Percentiles rank a stretch among this genome's conserved stretches.
Evolutionary conservation across 1,284 basidiomycete species (phyloP).

Genomic region (Ganoderma multipileum): DNA sequence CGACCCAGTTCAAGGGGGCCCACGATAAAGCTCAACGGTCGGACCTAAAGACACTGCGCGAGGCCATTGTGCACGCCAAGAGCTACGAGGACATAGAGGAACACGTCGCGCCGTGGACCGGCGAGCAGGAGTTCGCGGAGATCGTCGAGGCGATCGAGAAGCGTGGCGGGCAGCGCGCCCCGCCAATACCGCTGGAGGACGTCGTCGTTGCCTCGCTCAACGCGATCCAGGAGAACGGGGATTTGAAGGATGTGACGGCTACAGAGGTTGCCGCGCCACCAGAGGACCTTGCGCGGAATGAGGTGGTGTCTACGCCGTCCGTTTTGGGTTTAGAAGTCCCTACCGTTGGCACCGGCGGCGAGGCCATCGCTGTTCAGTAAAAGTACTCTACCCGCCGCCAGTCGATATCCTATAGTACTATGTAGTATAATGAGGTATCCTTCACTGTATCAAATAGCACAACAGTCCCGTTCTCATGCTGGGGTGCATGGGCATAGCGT

Average conservation of each 20-base stretch:
- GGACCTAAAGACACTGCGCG: slow-evolving; percentile 63
- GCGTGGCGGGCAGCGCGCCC: slow-evolving; percentile 40
- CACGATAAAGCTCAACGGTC: slow-evolving; percentile 62
- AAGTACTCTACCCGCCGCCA: not conserved
- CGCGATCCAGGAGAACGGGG: not conserved
- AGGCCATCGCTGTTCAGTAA: slow-evolving; percentile 16
- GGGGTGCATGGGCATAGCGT: not conserved
- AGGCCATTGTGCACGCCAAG: slow-evolving; percentile 68
- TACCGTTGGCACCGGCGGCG: not conserved
- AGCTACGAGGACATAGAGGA: slow-evolving; percentile 66
- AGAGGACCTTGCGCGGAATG: not conserved
- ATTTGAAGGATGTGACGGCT: not conserved
- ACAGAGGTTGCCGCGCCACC: not conserved
- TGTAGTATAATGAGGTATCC: slow-evolving; percentile 1
- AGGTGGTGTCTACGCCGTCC: not conserved
- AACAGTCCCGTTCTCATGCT: not conserved
- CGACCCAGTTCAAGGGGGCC: slow-evolving; percentile 77
- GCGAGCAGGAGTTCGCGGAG: slow-evolving; percentile 64
- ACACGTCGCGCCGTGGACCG: slow-evolving; percentile 62
- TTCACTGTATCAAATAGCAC: slow-evolving; percentile 20
- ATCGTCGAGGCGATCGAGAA: slow-evolving; percentile 61
- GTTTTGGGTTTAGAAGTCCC: slow-evolving; percentile 15
- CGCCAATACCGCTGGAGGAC: slow-evolving; percentile 25
- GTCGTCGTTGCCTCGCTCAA: not conserved
- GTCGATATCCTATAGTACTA: not conserved